phyloP scores from a whole-genome alignment of 2,329 filamentous ascomycete genomes.

The Paramyrothecium sp. region DNA sequence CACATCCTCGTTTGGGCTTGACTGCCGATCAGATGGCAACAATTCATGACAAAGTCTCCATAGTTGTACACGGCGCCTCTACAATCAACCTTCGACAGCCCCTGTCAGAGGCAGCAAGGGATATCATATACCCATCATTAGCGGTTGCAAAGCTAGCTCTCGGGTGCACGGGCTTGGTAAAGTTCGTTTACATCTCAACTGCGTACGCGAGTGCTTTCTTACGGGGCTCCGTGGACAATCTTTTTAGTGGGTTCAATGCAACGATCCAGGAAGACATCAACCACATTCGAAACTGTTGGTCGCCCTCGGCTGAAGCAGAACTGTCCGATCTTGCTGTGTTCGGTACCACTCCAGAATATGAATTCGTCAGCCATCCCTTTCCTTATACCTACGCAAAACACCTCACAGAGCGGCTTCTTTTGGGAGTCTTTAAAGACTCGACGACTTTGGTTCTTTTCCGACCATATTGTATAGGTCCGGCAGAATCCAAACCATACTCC shows the following conservation, averaged over 20 bases:
- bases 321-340: not conserved
- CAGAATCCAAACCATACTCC: slow-evolving; percentile 1
- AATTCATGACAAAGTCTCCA: not conserved
- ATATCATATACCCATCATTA: not conserved
- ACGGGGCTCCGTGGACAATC: not conserved
- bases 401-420: not conserved
- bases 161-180: not conserved
- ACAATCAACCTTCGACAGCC: not conserved
- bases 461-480: not conserved
- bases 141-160: not conserved
- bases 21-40: not conserved
- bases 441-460: not conserved
- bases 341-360: not conserved
- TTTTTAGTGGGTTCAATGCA: not conserved
- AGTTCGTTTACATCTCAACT: not conserved
- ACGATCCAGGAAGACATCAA: not conserved
- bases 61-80: not conserved
- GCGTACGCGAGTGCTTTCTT: not conserved
- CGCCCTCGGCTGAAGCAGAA: not conserved
- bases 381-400: slow-evolving; percentile 1
- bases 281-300: not conserved
- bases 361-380: not conserved
- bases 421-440: not conserved
- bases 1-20: not conserved
- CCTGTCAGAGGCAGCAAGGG: not conserved